Base-by-base conservation (phyloP, 1,284 basidiomycete genomes). In the Apiotrichum montevideense region DNA sequence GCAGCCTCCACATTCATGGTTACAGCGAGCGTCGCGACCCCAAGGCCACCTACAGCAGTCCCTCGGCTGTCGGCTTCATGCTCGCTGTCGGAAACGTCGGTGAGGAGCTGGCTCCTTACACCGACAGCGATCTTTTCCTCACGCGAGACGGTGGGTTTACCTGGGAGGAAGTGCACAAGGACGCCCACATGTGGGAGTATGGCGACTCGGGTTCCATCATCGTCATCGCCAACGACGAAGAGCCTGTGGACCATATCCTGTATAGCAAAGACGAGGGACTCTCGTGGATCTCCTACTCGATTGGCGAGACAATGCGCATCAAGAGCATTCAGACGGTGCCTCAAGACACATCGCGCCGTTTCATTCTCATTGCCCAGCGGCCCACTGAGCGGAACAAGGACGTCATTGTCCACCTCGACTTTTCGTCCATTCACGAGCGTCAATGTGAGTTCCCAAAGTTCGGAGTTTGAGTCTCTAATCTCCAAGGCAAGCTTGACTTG, bases 41-140 rank as follows among this genome's bases (percentile, higher is more conserved):
- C 4, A 82, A 88, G 49, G 88, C 93, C 1, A 97, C 93, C 0
- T 97, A 88, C 75, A 92, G 88, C 69, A 93, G 86, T 48, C 94
- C 95, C 0, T 88, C 91, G 0, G 86, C 94, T 3, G 86, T 91
- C 2, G 96, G 95, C 6, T 80, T 98, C 13, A 84, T 98, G 78
- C 88, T 98, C 82, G 96, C 88, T 1, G 92, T 98, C 43, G 95
- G 95, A n/a, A 98, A 92, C 67, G 93, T 98, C 7, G 95, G 96
- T 35, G 86, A 91, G 63, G 76, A 79, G 6, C 83, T 98, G 1
- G 85, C 84, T 0, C 80, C 85, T 0, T 98, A 98, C 76, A 82
- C 80, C 3, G 88, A 97, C 45, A 87, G 87, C 62, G 95, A 98
- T 75, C 96, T 93, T 0, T 98, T 98, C 85, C 81, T 98, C 42